Conservation (phyloP, 2,329 filamentous ascomycete species). For the Sporothrix protearum region DNA sequence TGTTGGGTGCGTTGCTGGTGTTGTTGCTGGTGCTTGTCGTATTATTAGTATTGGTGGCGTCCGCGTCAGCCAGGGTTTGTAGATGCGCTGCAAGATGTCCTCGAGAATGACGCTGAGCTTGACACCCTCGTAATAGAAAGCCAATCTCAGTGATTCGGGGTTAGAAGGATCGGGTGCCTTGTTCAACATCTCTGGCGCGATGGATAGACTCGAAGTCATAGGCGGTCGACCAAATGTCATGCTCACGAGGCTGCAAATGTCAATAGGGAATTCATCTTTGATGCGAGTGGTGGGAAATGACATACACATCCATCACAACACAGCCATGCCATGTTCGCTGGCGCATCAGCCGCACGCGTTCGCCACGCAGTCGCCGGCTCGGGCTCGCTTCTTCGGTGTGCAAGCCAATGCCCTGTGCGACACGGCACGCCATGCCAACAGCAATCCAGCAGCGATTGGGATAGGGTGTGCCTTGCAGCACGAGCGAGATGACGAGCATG, state of each 20-base stretch:
- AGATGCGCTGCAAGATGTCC: slow-evolving; percentile 24
- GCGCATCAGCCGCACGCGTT: slow-evolving; percentile 15
- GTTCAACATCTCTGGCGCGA: slow-evolving; percentile 16
- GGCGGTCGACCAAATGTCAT: slow-evolving; percentile 26
- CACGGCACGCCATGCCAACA: slow-evolving; percentile 41
- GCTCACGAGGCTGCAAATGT: slow-evolving; percentile 19
- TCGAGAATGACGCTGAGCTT: slow-evolving; percentile 23
- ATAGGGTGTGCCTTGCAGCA: slow-evolving; percentile 42
- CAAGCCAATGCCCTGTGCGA: slow-evolving; percentile 42
- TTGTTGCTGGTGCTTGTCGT: neutral
- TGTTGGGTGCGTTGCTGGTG: neutral
- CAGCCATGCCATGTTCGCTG: slow-evolving; percentile 25
- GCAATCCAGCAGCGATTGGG: slow-evolving; percentile 43
- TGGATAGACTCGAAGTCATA: slow-evolving; percentile 23
- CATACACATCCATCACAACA: slow-evolving; percentile 20
- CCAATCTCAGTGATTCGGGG: slow-evolving; percentile 15
- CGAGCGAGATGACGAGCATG: slow-evolving; percentile 39
- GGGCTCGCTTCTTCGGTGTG: slow-evolving; percentile 34
- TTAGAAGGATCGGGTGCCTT: neutral
- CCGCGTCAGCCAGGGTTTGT: slow-evolving; percentile 24
- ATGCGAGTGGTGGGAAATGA: neutral
- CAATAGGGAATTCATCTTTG: neutral
- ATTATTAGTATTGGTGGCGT: neutral
- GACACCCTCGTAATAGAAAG: slow-evolving; percentile 21
- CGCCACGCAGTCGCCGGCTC: slow-evolving; percentile 11